Percentiles rank a stretch among this genome's conserved stretches.
Conservation (phyloP, 2,329 filamentous ascomycete genomes). For the Hypoxylon sp. region DNA sequence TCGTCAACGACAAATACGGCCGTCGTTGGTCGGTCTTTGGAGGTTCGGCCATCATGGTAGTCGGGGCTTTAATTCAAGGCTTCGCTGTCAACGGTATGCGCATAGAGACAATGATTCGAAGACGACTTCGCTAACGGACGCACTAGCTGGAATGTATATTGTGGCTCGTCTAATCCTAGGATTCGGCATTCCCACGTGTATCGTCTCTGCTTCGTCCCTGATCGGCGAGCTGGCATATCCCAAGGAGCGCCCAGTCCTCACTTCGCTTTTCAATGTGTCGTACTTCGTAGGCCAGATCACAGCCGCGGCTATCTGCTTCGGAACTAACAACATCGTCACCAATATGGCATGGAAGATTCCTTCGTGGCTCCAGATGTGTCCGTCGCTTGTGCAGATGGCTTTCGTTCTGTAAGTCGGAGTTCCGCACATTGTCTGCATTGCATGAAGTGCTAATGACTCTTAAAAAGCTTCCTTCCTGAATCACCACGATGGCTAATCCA, state of each 20-base stretch:
- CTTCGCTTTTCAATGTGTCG: constrained; percentile 72
- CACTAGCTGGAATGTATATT: constrained; percentile 68
- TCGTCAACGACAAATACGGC: constrained; percentile 69
- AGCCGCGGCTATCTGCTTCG: constrained; percentile 66
- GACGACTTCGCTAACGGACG: neutral
- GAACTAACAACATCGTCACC: constrained; percentile 59
- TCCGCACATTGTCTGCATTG: neutral
- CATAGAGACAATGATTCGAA: neutral
- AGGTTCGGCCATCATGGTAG: constrained; percentile 68
- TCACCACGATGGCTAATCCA: constrained; percentile 72
- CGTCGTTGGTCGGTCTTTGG: constrained; percentile 70
- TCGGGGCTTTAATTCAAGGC: constrained; percentile 70
- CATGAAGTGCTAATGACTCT: neutral
- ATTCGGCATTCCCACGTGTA: constrained; percentile 72
- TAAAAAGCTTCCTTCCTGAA: constrained; percentile 66
- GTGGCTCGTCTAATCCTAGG: constrained; percentile 72
- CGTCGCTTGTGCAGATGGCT: constrained; percentile 59
- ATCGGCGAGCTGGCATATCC: constrained; percentile 73
- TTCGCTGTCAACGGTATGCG: constrained; percentile 62
- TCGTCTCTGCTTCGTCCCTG: constrained; percentile 71
- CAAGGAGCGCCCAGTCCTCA: constrained; percentile 72
- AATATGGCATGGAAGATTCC: constrained; percentile 63
- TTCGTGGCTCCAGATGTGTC: constrained; percentile 63
- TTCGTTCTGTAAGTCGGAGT: constrained; percentile 56
- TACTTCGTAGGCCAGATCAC: constrained; percentile 68